Percentiles rank a stretch among this genome's conserved stretches.
Evolutionary conservation across 306 rosid genomes (phyloP).

Genomic region (Dryas octopetala): DNA sequence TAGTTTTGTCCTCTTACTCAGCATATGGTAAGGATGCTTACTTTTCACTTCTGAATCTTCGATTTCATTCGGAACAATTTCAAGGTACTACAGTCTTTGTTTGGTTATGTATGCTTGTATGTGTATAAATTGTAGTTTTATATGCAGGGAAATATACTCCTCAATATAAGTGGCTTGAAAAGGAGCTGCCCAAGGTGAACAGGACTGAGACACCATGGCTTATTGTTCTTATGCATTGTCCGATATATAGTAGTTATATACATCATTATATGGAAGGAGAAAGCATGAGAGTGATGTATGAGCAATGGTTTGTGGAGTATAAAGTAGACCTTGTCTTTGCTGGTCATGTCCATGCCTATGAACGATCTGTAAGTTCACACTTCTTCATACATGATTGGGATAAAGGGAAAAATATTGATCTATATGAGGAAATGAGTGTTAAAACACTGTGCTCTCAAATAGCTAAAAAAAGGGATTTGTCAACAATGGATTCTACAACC

Average conservation of each 20-base stretch:
- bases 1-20: conserved; percentile 77
- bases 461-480: too few species aligned
- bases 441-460: too few species aligned
- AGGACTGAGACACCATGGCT: conserved; percentile 86
- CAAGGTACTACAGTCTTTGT: too few species aligned
- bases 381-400: not conserved
- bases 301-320: conserved; percentile 58
- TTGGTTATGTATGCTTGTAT: not conserved
- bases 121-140: not conserved
- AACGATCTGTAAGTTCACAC: conserved; percentile 57
- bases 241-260: conserved; percentile 69
- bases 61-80: not conserved
- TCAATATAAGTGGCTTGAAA: conserved; percentile 69
- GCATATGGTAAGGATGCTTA: conserved; percentile 55
- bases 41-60: not conserved
- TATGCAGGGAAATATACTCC: conserved; percentile 79
- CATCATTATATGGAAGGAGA: conserved; percentile 88
- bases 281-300: conserved; percentile 57
- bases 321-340: conserved; percentile 59
- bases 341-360: conserved; percentile 74
- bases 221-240: conserved; percentile 74
- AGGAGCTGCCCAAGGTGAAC: conserved; percentile 71
- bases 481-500: not conserved
- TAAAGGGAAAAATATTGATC: too few species aligned
- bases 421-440: too few species aligned